Conservation (phyloP, 192 early-diverging fungal genomes). For the Coemansia sp. region DNA sequence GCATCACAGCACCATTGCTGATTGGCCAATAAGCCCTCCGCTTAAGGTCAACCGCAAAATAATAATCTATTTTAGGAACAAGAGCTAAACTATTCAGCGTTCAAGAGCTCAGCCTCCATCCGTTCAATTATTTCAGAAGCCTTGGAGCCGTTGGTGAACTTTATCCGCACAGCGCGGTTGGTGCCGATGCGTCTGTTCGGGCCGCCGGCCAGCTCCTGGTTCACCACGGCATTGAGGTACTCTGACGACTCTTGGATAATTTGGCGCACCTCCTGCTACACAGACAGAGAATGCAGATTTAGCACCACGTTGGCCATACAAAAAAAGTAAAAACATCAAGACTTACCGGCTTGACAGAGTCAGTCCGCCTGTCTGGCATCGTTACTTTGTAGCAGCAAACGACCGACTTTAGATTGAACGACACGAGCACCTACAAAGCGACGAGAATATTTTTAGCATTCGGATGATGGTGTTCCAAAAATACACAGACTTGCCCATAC, state of each 20-base stretch:
- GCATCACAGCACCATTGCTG: not conserved
- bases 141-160: conserved; percentile 27
- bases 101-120: conserved; percentile 26
- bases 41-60: not conserved
- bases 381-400: conserved; percentile 48
- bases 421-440: conserved; percentile 35
- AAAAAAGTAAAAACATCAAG: not conserved
- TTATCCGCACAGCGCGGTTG: conserved; percentile 19
- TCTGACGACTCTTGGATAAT: conserved; percentile 41
- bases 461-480: not conserved
- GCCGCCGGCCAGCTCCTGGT: conserved; percentile 36
- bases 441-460: not conserved
- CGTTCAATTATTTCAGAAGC: conserved; percentile 26
- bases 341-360: conserved; percentile 23
- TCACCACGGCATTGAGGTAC: conserved; percentile 41
- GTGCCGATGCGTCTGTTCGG: conserved; percentile 12
- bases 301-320: no score
- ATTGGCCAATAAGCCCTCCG: not conserved
- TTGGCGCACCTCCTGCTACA: conserved; percentile 43
- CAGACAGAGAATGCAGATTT: not conserved
- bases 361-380: conserved; percentile 6
- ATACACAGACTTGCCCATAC: not conserved
- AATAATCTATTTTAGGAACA: conserved; percentile 3
- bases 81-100: not conserved
- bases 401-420: conserved; percentile 37